Conservation (phyloP, 75 land plant species). For the Gnetum montanum region DNA sequence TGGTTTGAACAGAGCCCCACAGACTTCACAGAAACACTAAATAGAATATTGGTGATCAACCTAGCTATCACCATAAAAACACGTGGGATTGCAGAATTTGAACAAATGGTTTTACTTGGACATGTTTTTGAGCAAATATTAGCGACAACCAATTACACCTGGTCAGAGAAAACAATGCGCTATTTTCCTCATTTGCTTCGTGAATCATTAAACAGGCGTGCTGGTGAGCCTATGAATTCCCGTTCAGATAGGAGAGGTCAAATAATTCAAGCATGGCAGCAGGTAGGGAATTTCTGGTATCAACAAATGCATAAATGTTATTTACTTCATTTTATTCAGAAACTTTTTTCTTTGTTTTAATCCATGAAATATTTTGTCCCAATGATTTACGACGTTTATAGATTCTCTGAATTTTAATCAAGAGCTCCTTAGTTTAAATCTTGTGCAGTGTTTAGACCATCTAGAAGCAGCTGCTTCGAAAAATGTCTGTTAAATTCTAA, state of each 20-base stretch:
- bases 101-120: slow-evolving; percentile 60
- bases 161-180: slow-evolving; percentile 94
- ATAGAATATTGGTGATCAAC: slow-evolving; percentile 69
- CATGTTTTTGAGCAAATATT: slow-evolving; percentile 81
- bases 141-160: slow-evolving; percentile 77
- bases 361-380: too few relatives aligned
- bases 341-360: too few relatives aligned
- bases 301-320: too few relatives aligned
- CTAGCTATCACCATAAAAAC: slow-evolving; percentile 98
- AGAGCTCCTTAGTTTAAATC: too few relatives aligned
- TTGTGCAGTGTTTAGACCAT: too few relatives aligned
- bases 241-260: slow-evolving; percentile 65
- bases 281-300: slow-evolving; percentile 34
- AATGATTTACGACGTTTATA: too few relatives aligned
- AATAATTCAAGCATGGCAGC: slow-evolving; percentile 93
- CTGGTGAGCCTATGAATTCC: slow-evolving; percentile 51
- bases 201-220: slow-evolving; percentile 47
- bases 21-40: slow-evolving; percentile 92
- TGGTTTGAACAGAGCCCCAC: slow-evolving; percentile 80
- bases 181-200: slow-evolving; percentile 80
- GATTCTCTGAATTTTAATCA: too few relatives aligned
- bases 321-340: too few relatives aligned
- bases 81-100: slow-evolving; percentile 95
- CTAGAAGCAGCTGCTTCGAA: too few relatives aligned
- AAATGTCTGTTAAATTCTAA: too few relatives aligned